Conservation (phyloP, 2,329 filamentous ascomycete genomes). For the Chlorencoelia australis region DNA sequence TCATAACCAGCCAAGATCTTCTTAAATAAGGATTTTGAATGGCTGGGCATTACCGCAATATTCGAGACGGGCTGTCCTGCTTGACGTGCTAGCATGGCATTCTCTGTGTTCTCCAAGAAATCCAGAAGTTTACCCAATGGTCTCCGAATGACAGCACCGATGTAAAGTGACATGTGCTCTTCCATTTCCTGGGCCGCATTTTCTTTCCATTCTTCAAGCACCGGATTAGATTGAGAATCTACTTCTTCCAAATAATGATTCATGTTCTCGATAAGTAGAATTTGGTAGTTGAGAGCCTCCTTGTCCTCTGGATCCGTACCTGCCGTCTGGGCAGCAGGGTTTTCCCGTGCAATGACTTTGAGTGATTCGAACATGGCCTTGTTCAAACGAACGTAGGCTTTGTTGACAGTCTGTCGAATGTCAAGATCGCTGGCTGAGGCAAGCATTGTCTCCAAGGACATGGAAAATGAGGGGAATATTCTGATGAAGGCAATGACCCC, state of each 20-base stretch:
- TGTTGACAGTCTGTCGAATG: conserved; percentile 69
- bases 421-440: conserved; percentile 49
- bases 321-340: conserved; percentile 38
- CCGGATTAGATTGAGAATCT: conserved; percentile 60
- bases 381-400: conserved; percentile 80
- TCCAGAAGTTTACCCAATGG: conserved; percentile 86
- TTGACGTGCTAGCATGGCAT: conserved; percentile 48
- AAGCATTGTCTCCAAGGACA: conserved; percentile 77
- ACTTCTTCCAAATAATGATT: conserved; percentile 94
- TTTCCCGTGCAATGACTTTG: conserved; percentile 80
- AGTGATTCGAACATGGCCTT: conserved; percentile 96
- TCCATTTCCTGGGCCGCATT: conserved; percentile 68
- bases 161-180: conserved; percentile 81
- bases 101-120: conserved; percentile 82
- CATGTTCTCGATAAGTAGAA: conserved; percentile 97
- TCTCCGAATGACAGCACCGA: conserved; percentile 77
- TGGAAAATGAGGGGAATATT: conserved; percentile 80
- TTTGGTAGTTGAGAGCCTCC: conserved; percentile 93
- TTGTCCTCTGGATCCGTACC: conserved; percentile 72
- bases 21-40: conserved; percentile 73
- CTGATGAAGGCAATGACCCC: conserved; percentile 93
- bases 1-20: conserved; percentile 77
- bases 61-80: conserved; percentile 47
- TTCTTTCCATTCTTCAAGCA: conserved; percentile 74
- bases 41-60: conserved; percentile 72